Base-by-base conservation (phyloP, 1,139 yeast genomes). In the Eremothecium coryli region DNA sequence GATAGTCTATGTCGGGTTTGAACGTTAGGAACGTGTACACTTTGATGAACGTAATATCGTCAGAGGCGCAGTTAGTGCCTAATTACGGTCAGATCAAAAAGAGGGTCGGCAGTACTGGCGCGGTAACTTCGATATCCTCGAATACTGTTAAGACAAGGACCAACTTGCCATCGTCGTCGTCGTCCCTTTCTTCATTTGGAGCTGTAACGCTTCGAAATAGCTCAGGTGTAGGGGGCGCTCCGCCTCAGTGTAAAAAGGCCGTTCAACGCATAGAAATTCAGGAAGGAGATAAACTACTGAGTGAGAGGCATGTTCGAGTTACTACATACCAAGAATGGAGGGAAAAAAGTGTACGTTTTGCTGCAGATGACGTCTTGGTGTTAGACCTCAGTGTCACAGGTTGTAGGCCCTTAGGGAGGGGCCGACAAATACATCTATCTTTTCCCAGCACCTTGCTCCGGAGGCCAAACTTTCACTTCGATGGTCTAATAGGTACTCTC, bases 361-460 rank as follows among this genome's bases (percentile, higher is more conserved):
- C 15, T 12, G 29, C 23, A 6, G 17, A 12, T 4, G 33, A 29
- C 3, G 10, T 17, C 8, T 10, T 25, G 23, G 26, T 35, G 7
- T 17, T 35, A 23, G 38, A 35, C 26, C 26, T 35, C 12, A 35
- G 34, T 12, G 23, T 11, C 10, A 31, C 22, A 5, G 38, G 38
- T 9, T 35, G 17, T 21, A 23, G 17, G 30, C 7, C 32, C 21
- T 18, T 33, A 9, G 24, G 26, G 13, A 42, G 41, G 21, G 31
- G 43, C n/a, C 35, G 43, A 14, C 42, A 40, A 26, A 59, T 76
- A 32, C 76, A 76, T 47, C 64, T 79, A 14, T 76, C 84, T 47
- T 64, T 81, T 16, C 93, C 93, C 2, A 73, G 82, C 24, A 81
- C 90, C 0, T 61, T 81, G 31, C 62, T 81, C 38, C 78, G 76